A percentile compares a stretch with the other conserved stretches of the same genome.
Evolutionary conservation across 108 stramenopile genomes (phyloP).

Genomic region (Cyclotella sp.): DNA sequence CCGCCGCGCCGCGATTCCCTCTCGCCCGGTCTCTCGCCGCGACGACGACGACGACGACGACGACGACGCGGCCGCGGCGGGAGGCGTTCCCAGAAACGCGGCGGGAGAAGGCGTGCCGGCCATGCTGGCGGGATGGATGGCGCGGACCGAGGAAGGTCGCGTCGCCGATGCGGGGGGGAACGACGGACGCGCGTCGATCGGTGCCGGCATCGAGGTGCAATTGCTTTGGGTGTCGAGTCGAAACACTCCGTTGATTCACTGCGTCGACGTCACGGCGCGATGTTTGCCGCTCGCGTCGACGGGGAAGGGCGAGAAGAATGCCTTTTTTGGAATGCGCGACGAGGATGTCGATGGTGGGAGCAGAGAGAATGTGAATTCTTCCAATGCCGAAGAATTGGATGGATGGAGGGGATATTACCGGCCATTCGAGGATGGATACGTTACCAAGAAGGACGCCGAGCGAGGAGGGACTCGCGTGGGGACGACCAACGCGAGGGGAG

Average conservation of each 20-base stretch:
- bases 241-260: conserved; percentile 72
- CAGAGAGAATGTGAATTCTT: neutral
- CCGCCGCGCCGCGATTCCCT: conserved; percentile 13
- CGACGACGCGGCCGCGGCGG: neutral
- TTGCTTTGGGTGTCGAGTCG: conserved; percentile 75
- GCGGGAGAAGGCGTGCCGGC: conserved; percentile 28
- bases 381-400: conserved; percentile 72
- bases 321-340: neutral
- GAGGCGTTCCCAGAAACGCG: neutral
- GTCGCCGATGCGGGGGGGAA: neutral
- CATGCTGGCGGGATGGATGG: conserved; percentile 42
- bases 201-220: conserved; percentile 68
- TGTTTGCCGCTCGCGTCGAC: conserved; percentile 64
- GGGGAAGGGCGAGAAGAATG: neutral
- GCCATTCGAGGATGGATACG: conserved; percentile 55
- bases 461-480: conserved; percentile 9
- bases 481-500: neutral
- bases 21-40: conserved; percentile 20
- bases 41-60: no score
- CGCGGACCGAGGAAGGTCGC: conserved; percentile 32
- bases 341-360: neutral
- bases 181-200: neutral
- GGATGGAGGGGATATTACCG: conserved; percentile 88
- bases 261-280: conserved; percentile 79
- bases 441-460: neutral